A percentile compares a stretch with the other conserved stretches of the same genome.
Evolutionary conservation across 2,329 filamentous ascomycete genomes (phyloP).

Genomic region (Trichocomaceae sp.): DNA sequence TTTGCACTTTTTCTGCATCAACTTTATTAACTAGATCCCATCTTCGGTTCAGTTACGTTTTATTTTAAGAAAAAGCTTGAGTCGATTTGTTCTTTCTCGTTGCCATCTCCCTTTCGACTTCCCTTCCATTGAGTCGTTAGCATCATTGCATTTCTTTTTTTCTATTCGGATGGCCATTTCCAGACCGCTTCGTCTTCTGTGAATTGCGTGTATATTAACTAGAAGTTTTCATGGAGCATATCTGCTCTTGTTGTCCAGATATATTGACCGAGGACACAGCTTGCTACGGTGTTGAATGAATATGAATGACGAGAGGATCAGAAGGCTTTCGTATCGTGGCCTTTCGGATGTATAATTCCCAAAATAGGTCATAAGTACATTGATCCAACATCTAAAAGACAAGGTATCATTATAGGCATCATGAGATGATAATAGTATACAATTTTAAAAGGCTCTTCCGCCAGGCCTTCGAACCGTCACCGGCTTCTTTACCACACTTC

Average conservation of each 20-base stretch:
- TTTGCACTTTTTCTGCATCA: conserved; percentile 97
- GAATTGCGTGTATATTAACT: conserved; percentile 8
- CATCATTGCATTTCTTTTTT: background rate
- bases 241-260: background rate
- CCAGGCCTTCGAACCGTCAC: conserved; percentile 26
- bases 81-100: background rate
- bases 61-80: background rate
- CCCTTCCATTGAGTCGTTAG: background rate
- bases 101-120: background rate
- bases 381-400: background rate
- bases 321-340: background rate
- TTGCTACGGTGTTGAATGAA: background rate
- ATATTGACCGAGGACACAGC: background rate
- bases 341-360: background rate
- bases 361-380: background rate
- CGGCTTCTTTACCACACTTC: conserved; percentile 37
- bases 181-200: background rate
- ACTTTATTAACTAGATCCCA: conserved; percentile 97
- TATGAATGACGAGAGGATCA: background rate
- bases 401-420: background rate
- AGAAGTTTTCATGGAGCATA: background rate
- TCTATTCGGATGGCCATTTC: background rate
- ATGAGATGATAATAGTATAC: background rate
- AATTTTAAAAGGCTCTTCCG: conserved; percentile 28
- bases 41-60: background rate